phyloP scores from a whole-genome alignment of 441 rosid species.

The Arabidopsis hybrid region DNA sequence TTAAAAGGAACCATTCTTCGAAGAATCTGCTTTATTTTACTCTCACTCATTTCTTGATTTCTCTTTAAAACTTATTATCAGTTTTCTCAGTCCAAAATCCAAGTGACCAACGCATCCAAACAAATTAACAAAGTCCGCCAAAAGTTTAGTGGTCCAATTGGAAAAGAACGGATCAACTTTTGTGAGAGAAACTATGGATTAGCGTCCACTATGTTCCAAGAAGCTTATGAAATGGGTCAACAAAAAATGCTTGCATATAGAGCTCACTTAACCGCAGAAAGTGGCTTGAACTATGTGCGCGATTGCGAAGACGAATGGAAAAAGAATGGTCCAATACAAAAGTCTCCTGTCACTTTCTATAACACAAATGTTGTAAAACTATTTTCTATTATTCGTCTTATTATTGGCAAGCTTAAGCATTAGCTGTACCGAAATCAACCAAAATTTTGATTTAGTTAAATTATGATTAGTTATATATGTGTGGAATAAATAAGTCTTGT shows the following conservation, averaged over 20 bases:
- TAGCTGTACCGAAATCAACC: background rate
- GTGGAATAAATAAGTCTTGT: too few relatives aligned
- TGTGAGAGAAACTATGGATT: background rate
- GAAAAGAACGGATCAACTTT: background rate
- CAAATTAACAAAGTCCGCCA: background rate
- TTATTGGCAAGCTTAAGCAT: background rate
- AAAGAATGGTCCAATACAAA: background rate
- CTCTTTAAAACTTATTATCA: background rate
- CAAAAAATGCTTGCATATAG: background rate
- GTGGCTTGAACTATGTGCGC: background rate
- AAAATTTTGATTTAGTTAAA: too few relatives aligned
- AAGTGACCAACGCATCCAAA: constrained; percentile 4
- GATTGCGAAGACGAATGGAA: constrained; percentile 7
- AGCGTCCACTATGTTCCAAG: background rate
- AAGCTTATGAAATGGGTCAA: background rate
- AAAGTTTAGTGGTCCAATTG: background rate
- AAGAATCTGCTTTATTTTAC: too few relatives aligned
- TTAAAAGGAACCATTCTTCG: too few relatives aligned
- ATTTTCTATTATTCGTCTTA: background rate
- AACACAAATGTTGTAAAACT: constrained; percentile 7
- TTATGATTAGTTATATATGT: background rate
- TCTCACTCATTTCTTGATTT: background rate
- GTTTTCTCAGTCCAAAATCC: background rate
- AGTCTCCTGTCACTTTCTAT: constrained; percentile 8
- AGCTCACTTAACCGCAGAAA: background rate